These are phyloP conservation scores for Iris pallida DNA, from an alignment of 116 monocot genomes.

Conservation along the genomic window DNA sequence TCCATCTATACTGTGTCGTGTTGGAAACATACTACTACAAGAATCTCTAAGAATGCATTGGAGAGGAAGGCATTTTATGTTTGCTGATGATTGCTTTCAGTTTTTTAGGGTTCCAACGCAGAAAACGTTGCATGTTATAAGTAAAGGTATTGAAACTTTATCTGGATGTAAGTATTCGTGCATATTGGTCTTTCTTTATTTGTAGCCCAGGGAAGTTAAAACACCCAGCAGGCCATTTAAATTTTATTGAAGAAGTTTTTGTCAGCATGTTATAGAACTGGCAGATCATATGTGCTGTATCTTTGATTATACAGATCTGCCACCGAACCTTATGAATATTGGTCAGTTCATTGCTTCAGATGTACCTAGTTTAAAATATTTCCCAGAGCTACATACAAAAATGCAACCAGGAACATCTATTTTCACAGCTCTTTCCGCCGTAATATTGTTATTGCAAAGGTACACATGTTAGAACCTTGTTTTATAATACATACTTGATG, in stretches of 20 bases:
- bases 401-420: conserved; percentile 38
- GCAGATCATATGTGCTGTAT: not conserved
- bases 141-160: conserved; percentile 67
- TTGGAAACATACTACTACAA: conserved; percentile 73
- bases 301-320: conserved; percentile 51
- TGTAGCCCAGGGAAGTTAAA: not conserved
- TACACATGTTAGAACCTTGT: conserved; percentile 9
- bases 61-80: conserved; percentile 50
- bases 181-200: not conserved
- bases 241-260: too few relatives aligned
- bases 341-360: conserved; percentile 74
- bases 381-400: conserved; percentile 49
- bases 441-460: conserved; percentile 78
- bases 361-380: conserved; percentile 74
- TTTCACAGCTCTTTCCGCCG: conserved; percentile 68
- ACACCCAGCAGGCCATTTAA: too few relatives aligned
- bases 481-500: too few relatives aligned
- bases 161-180: conserved; percentile 67
- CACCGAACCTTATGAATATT: conserved; percentile 68
- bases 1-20: conserved; percentile 58
- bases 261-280: too few relatives aligned
- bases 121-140: conserved; percentile 71
- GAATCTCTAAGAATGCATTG: conserved; percentile 31
- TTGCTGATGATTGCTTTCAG: conserved; percentile 96
- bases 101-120: conserved; percentile 65